A percentile compares a stretch with the other conserved stretches of the same genome.
Evolutionary conservation across 2,329 filamentous ascomycete genomes (phyloP).

Genomic region (Scedosporium boydii): DNA sequence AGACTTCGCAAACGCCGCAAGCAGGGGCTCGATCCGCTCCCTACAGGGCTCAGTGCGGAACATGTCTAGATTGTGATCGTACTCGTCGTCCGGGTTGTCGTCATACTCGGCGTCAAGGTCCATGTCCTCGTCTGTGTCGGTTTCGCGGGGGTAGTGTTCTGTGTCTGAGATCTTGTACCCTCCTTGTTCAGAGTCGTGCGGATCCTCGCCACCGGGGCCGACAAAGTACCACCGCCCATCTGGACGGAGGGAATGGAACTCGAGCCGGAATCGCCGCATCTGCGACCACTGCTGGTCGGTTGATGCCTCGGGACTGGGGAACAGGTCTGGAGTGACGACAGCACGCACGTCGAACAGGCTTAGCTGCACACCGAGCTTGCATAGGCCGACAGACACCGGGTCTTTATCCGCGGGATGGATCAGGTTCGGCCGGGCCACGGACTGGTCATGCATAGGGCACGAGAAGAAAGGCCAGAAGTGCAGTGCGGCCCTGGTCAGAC

Average conservation of each 20-base stretch:
- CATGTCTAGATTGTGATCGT: conserved; percentile 10
- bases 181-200: conserved; percentile 6
- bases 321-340: conserved; percentile 12
- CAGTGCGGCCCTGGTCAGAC: conserved; percentile 11
- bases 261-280: conserved; percentile 13
- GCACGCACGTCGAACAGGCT: conserved; percentile 13
- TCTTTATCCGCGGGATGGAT: conserved; percentile 12
- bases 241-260: too few species aligned
- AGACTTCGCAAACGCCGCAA: conserved; percentile 13
- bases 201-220: conserved; percentile 14
- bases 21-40: conserved; percentile 14
- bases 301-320: background rate
- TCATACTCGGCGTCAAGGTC: conserved; percentile 8
- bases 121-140: conserved; percentile 11
- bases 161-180: conserved; percentile 13
- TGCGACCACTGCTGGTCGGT: conserved; percentile 12
- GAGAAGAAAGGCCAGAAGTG: conserved; percentile 9
- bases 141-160: conserved; percentile 14
- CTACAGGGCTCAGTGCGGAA: conserved; percentile 14
- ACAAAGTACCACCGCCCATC: conserved; percentile 12
- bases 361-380: conserved; percentile 12
- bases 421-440: conserved; percentile 12
- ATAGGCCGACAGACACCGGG: conserved; percentile 13
- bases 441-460: conserved; percentile 7
- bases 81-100: conserved; percentile 7